Evolutionary conservation across 1,284 basidiomycete genomes (phyloP), one percentile per base, ranked within the genome.

Genomic region (Cutaneotrichosporon dermatis): DNA sequence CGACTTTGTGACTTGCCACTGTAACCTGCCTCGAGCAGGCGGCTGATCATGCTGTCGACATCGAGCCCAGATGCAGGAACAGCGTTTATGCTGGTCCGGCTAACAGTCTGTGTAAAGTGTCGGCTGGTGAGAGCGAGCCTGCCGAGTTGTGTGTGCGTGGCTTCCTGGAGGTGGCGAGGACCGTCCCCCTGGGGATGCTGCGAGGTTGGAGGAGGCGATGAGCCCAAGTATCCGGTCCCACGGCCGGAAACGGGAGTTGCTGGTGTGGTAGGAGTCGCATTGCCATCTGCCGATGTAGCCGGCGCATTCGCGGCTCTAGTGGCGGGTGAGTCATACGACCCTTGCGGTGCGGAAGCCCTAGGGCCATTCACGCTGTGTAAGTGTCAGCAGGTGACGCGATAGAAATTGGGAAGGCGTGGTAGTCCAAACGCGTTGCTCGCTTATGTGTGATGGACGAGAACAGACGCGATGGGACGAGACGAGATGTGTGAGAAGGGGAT

Each of bases 11-110:
- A 98, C 89, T 83, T 99, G 76, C 93, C 93, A 13, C 90, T 91
- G 78, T 99, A 99, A 5, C 96, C 96, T 3, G 97, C 92, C 70
- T 99, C 95, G 67, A 99, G 83, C 55, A 99, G 83, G 52, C 95
- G 86, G 73, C 90, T 87, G 72, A 99, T 99, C 91, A 99, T 98
- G 78, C 97, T 95, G 80, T 99, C 96, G 62, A 99, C 88, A 77
- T 99, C 96, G 69, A 98, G 83, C 0, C 68, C 69, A 11, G 64
- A 54, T 72, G 61, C 54, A 10, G 52, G 39, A 3, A 41, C 35
- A 9, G 46, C 57, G 9, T 13, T 56, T 6, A 72, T 65, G 63
- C 70, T 72, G 34, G 62, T 52, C 54, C 74, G 64, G 55, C 67
- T 69, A 49, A 75, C 65, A 4, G 74, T 75, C 10, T 66, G 59